phyloP scores from a whole-genome alignment of 345 rosid genomes.

The Populus nigra region DNA sequence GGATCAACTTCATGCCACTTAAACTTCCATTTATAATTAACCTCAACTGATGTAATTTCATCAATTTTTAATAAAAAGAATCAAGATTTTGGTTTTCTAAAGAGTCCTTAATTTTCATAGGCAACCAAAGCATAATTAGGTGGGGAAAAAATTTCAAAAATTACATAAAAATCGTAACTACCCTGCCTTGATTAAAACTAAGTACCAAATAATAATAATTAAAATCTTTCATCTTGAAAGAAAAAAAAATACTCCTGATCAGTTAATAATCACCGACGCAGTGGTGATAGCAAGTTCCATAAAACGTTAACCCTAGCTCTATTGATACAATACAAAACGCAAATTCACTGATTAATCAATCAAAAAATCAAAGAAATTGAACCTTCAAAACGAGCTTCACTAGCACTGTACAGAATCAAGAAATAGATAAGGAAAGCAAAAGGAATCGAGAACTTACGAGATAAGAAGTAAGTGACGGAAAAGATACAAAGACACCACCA shows the following conservation, averaged over 20 bases:
- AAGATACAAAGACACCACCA: constrained; percentile 86
- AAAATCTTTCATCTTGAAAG: neutral
- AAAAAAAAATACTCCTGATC: neutral
- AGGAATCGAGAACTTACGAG: constrained; percentile 54
- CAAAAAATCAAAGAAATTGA: neutral
- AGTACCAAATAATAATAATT: neutral
- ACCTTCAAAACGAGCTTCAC: neutral
- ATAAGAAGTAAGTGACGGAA: constrained; percentile 69
- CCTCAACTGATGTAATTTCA: neutral
- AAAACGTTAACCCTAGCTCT: neutral
- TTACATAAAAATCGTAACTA: neutral
- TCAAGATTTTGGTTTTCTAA: neutral
- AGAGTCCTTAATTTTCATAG: neutral
- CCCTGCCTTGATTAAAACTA: neutral
- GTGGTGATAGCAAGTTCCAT: neutral
- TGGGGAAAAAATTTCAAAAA: neutral
- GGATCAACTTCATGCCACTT: neutral
- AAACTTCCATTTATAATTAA: neutral
- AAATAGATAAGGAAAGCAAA: neutral
- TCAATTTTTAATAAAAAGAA: neutral
- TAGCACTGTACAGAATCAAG: neutral
- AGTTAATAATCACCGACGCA: neutral
- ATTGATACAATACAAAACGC: neutral
- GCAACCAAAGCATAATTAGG: neutral
- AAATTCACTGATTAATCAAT: neutral